Evolutionary conservation across 108 stramenopile species (phyloP), one percentile per base, ranked within the genome.

Genomic region (Skeletonema costatum): DNA sequence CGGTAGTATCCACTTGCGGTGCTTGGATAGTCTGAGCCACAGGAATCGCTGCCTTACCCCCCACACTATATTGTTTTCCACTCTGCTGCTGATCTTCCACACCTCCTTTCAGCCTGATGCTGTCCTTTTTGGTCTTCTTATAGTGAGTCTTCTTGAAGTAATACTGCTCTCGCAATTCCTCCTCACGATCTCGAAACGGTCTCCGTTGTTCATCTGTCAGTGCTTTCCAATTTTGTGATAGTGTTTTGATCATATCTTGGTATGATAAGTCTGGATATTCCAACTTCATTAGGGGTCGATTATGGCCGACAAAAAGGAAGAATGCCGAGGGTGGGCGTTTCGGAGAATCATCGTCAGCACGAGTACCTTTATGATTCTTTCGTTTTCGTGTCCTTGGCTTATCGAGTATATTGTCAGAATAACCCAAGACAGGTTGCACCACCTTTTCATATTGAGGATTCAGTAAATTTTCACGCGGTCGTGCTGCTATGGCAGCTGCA

Each of bases 281-380:
- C 19, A 63, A 41, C 33, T 85, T 89, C 16, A 87, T 36, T 17
- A 48, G 50, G 0, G 68, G 62, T 7, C 86, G 81, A 36, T 66
- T 66, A 17, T 74, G 62, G 19, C 79, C 75, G 30, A 73, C 73
- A 58, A 76, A 89, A 13, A 80, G 61, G 14, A 89, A 74, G 64
- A 89, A 88, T 21, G 88, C 88, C 16, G 88, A 86, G 7, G 82
- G 81, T 13, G 85, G 74, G n/a, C 86, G 62, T 67, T 85, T 88
- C 1, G 88, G 88, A 51, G 88, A 86, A n/a, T 44, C 64, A 32
- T 86, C 84, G 56, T 87, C 85, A 1, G n/a, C 21, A 13, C 39
- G 39, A 41, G 39, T 41, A 41, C 51, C 51, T 1, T 65, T 13
- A 12, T 53, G 66, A 9, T 6, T 10, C 53, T 9, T 56, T 25